Evolutionary conservation across 345 rosid species (phyloP).

Genomic region (Bruguiera sexangula): DNA sequence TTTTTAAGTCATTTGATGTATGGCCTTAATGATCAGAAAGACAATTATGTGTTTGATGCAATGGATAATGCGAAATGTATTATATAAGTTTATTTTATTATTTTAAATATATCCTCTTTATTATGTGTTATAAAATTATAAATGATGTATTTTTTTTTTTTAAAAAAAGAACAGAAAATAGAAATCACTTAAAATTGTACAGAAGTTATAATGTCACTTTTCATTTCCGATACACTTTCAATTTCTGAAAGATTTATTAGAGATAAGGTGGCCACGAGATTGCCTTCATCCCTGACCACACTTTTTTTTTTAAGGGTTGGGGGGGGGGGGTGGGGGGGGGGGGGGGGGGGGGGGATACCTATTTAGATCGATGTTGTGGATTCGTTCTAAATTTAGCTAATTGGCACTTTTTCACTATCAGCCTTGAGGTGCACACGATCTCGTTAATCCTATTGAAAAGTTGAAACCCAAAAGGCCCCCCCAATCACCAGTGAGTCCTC

Average conservation of each 20-base stretch:
- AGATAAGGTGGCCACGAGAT: background rate
- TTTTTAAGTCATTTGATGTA: slow-evolving; percentile 22
- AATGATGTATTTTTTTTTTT: too few species aligned
- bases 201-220: background rate
- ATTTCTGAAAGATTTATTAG: background rate
- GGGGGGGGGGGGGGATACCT: too few species aligned
- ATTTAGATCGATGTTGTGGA: too few species aligned
- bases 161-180: too few species aligned
- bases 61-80: slow-evolving; percentile 1
- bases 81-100: too few species aligned
- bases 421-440: background rate
- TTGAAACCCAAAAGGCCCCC: background rate
- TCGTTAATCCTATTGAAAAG: background rate
- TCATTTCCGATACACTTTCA: background rate
- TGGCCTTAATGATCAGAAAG: slow-evolving; percentile 35
- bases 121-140: too few species aligned
- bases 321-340: too few species aligned
- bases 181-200: background rate
- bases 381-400: too few species aligned
- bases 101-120: too few species aligned
- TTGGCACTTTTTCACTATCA: too few species aligned
- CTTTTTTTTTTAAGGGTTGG: background rate
- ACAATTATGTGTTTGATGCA: slow-evolving; percentile 25
- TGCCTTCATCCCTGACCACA: background rate
- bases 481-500: background rate